phyloP scores from a whole-genome alignment of 768 basidiomycete genomes.

The Psilocybe cubensis region DNA sequence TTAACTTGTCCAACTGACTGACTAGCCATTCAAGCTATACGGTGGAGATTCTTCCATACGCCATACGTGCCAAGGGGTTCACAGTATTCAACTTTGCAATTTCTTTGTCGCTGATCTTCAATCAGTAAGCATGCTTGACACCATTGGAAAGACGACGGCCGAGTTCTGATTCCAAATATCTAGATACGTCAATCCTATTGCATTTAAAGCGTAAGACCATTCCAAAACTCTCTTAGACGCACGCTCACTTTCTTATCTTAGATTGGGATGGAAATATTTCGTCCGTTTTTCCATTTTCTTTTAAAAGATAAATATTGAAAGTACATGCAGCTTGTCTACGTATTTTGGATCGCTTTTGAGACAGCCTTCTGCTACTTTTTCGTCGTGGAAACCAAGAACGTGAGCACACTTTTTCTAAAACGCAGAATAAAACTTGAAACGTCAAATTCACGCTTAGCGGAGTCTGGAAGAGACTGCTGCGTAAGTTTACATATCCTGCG shows the following conservation, averaged over 20 bases:
- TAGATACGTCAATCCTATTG: constrained; percentile 53
- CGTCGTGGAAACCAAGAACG: constrained; percentile 56
- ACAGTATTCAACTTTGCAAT: constrained; percentile 64
- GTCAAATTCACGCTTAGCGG: constrained; percentile 28
- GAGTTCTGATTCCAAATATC: neutral
- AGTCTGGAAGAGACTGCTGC: constrained; percentile 68
- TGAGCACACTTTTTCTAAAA: constrained; percentile 9
- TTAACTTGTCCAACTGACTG: neutral
- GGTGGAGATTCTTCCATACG: constrained; percentile 31
- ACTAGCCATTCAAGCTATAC: constrained; percentile 22
- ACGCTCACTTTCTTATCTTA: neutral
- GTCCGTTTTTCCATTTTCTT: constrained; percentile 27
- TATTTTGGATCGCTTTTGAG: constrained; percentile 59
- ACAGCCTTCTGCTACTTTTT: constrained; percentile 52
- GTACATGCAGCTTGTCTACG: constrained; percentile 43
- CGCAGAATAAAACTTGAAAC: neutral
- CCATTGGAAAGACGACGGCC: neutral
- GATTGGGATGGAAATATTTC: constrained; percentile 67
- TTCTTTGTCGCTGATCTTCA: constrained; percentile 67
- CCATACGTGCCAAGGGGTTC: constrained; percentile 69
- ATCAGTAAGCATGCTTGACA: constrained; percentile 41
- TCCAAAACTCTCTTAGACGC: neutral
- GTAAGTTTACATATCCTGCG: constrained; percentile 19
- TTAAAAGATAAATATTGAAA: too few species aligned
- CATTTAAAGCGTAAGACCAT: constrained; percentile 35